Evolutionary conservation across 2,329 filamentous ascomycete genomes (phyloP), one percentile per base, ranked within the genome.

Genomic region (Cryoendolithus antarcticus): DNA sequence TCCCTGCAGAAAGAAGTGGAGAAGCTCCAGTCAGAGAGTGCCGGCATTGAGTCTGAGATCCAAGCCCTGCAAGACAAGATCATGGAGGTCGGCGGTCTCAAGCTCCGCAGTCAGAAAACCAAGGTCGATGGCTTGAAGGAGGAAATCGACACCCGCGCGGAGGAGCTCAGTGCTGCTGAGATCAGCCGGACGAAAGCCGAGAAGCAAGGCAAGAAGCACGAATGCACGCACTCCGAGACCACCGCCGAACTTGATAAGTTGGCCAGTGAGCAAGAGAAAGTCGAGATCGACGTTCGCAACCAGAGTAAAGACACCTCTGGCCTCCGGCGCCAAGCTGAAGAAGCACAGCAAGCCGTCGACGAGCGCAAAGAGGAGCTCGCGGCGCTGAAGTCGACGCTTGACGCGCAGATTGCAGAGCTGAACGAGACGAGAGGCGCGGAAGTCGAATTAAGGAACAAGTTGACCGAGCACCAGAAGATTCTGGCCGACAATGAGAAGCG

Each of bases 371-470:
- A 81, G 49, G 83, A 91, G 57, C 72, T 98, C 3, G 72, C 78
- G 34, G 68, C 74, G 7, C 62, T 96, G 40, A 98, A 96, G 64
- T 67, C 74, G 3, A 84, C 94, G 52, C 71, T 96, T 8, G 89
- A 98, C 48, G 79, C 83, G 51, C 93, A 88, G 68, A 82, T 77
- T 2, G 66, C 79, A 0, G 86, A 93, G 57, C 71, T 96, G 41
- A 95, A 96, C 55, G 82, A 86, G 55, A 93, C 82, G 0, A 77
- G 89, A 7, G 88, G 86, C 0, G 69, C 81, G 3, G 91, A 98
- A 61, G 95, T 98, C 44, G 91, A 98, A 62, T 95, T 96, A 86
- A 82, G 84, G 46, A 96, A 96, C 63, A 93, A 93, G 65, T 78
- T 98, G 1, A 91, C 96, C 56, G 89, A 96, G 57, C 91, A 89